Base-by-base conservation (phyloP, 129 eudicot genomes). In the Lactuca saligna region DNA sequence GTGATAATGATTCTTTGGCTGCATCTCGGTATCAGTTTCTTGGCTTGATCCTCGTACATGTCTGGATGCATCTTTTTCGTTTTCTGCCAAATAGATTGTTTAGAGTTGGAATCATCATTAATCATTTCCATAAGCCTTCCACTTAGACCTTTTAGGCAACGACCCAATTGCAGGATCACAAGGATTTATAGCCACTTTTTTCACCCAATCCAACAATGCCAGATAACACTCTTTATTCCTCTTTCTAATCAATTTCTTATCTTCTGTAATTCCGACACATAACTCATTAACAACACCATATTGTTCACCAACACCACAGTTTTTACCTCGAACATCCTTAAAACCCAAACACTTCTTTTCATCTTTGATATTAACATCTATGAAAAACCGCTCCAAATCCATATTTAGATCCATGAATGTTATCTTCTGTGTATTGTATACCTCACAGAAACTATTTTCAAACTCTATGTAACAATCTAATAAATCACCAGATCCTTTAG, bases 51-150 rank as follows among this genome's bases (percentile, higher is more conserved):
- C 3, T 76, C 82, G 35, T 83, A 91, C 94, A 88, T 83, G 62
- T 79, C 67, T 37, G 96, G 98, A 71, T 88, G 96, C 95, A 91
- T 84, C 79, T 69, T 87, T 80, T 68, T 89, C 70, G 76, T 83
- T 72, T 78, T 78, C 95, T 83, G 81, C 82, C 79, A 77, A 62
- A 61, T 49, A 65, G 86, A 72, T 75, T 80, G 81, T 37, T 78
- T 80, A 49, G 65, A 38, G 56, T 81, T 64, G 20, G 72, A 44
- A 76, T 80, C 70, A 16, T 13, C 79, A 41, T 78, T 76, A 79
- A 65, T 92, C 95, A 38, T 33, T 58, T 37, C 88, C 89, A 78
- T 84, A 83, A 32, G 69, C 16, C 61, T 89, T 85, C 96, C 96
- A 92, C 78, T 75, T 89, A 20, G 76, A 65, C 31, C 79, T 80